These are phyloP conservation scores for Tylopilus sp. DNA, from an alignment of 1,284 basidiomycete genomes.

Conservation along the genomic window DNA sequence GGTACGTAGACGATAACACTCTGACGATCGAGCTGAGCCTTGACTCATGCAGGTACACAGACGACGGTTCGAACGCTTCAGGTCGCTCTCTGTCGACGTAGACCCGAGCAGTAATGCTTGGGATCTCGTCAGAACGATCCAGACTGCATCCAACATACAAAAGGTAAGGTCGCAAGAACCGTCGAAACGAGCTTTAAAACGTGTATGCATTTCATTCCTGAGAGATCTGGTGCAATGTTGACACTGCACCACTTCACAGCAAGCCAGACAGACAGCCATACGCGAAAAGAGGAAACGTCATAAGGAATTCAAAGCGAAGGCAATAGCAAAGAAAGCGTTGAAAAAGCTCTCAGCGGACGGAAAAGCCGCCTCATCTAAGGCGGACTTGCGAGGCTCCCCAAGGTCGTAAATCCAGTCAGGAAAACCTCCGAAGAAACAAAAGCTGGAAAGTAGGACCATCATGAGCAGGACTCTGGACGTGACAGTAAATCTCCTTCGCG, in stretches of 20 bases:
- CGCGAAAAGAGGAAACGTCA: slow-evolving; percentile 39
- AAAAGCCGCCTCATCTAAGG: not conserved
- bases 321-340: slow-evolving; percentile 22
- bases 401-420: not conserved
- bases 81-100: slow-evolving; percentile 35
- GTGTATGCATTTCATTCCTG: slow-evolving; percentile 35
- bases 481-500: slow-evolving; percentile 2
- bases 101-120: slow-evolving; percentile 46
- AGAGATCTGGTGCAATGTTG: not conserved
- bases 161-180: slow-evolving; percentile 4
- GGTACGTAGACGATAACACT: slow-evolving; percentile 47
- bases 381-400: not conserved
- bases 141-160: slow-evolving; percentile 14
- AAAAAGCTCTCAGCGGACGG: slow-evolving; percentile 1
- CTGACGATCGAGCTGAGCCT: slow-evolving; percentile 12
- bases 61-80: slow-evolving; percentile 54
- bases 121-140: slow-evolving; percentile 40
- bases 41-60: slow-evolving; percentile 50
- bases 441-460: slow-evolving; percentile 1
- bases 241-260: slow-evolving; percentile 33
- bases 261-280: slow-evolving; percentile 38
- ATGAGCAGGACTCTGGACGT: not conserved
- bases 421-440: slow-evolving; percentile 19
- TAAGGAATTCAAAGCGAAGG: slow-evolving; percentile 35
- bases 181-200: slow-evolving; percentile 59